These are phyloP conservation scores for Senecio squalidus DNA, from an alignment of 140 eudicot species.

Conservation along the genomic window DNA sequence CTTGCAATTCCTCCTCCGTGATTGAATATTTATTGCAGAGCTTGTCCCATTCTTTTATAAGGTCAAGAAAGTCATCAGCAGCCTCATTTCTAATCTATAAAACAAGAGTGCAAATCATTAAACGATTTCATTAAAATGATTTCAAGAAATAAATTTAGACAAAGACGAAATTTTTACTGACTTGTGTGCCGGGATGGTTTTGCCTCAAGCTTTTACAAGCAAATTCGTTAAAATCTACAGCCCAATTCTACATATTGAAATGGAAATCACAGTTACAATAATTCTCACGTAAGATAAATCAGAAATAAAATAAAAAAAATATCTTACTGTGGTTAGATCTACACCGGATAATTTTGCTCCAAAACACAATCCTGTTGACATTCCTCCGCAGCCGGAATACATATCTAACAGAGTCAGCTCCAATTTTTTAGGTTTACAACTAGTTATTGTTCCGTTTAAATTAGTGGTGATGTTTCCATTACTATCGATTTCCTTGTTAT, in stretches of 20 bases:
- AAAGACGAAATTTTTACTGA: constrained; percentile 21
- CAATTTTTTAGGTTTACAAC: constrained; percentile 14
- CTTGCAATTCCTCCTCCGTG: constrained; percentile 15
- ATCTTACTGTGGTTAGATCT: constrained; percentile 52
- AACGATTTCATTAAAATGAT: not conserved
- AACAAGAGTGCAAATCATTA: constrained; percentile 8
- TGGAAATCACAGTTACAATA: constrained; percentile 1
- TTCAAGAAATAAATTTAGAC: no score
- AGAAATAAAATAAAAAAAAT: not conserved
- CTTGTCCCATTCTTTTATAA: constrained; percentile 63
- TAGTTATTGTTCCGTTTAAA: constrained; percentile 18
- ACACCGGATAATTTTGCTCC: constrained; percentile 57
- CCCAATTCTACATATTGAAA: constrained; percentile 53
- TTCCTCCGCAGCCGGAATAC: constrained; percentile 83
- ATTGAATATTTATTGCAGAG: constrained; percentile 40
- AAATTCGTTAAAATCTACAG: constrained; percentile 43
- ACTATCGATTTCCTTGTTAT: constrained; percentile 24
- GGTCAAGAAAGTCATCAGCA: constrained; percentile 57
- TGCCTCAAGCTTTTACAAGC: constrained; percentile 68
- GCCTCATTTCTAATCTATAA: constrained; percentile 65
- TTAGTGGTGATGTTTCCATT: constrained; percentile 16
- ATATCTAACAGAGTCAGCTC: constrained; percentile 49
- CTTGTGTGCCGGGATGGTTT: constrained; percentile 71
- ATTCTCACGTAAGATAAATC: not conserved
- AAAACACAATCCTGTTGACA: constrained; percentile 66